Evolutionary conservation across 192 early-diverging fungal species (phyloP).

Genomic region (Entomortierella beljakovae): DNA sequence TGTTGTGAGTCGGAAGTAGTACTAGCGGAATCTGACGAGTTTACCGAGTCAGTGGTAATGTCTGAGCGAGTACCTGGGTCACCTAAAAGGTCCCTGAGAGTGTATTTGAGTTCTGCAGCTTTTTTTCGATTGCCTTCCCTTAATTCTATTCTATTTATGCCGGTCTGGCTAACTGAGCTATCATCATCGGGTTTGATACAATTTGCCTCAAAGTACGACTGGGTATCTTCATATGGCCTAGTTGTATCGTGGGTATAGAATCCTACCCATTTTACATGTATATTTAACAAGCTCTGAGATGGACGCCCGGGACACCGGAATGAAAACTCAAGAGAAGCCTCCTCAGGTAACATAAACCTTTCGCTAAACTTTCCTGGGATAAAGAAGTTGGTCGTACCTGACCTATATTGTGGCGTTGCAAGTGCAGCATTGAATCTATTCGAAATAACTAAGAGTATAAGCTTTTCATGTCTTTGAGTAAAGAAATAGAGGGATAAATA

Average conservation of each 20-base stretch:
- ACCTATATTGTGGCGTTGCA: constrained; percentile 17
- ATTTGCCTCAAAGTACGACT: constrained; percentile 23
- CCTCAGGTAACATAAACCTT: constrained; percentile 11
- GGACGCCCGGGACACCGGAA: constrained; percentile 17
- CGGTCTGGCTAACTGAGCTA: background rate
- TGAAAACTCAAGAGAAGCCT: background rate
- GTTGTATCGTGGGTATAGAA: constrained; percentile 12
- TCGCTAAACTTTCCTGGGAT: constrained; percentile 29
- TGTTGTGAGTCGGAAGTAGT: too few species aligned
- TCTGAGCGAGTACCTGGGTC: background rate
- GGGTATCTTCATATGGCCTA: constrained; percentile 4
- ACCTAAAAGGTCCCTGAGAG: background rate
- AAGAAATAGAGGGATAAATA: background rate
- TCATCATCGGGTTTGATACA: constrained; percentile 19
- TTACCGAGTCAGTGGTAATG: background rate
- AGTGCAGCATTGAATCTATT: constrained; percentile 41
- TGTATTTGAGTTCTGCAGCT: constrained; percentile 7
- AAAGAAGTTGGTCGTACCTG: constrained; percentile 13
- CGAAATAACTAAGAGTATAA: too few species aligned
- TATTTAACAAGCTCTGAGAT: background rate
- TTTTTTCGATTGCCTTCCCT: constrained; percentile 12
- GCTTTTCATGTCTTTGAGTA: too few species aligned
- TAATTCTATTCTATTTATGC: constrained; percentile 5
- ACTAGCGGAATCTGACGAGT: background rate
- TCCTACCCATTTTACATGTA: constrained; percentile 16